Conservation (phyloP, 1,139 yeast species). For the Yarrowia galli region DNA sequence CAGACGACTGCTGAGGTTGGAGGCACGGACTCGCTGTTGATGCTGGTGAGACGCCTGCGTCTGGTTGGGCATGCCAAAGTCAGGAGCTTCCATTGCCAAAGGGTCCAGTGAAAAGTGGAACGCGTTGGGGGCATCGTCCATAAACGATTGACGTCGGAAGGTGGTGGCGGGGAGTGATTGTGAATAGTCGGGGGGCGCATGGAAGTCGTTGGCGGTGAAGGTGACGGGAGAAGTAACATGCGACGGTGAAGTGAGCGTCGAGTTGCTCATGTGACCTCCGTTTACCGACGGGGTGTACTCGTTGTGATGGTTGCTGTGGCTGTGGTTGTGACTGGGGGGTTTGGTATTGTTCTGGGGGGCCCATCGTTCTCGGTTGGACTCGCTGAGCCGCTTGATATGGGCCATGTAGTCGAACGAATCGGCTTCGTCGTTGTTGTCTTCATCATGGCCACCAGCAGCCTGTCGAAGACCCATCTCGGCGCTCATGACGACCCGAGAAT, state of each 20-base stretch:
- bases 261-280: slow-evolving; percentile 7
- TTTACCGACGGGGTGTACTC: neutral
- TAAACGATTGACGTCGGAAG: slow-evolving; percentile 21
- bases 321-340: neutral
- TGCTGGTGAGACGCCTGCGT: slow-evolving; percentile 39
- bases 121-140: slow-evolving; percentile 42
- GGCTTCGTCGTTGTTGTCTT: neutral
- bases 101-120: slow-evolving; percentile 50
- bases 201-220: slow-evolving; percentile 17
- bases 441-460: slow-evolving; percentile 16
- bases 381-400: slow-evolving; percentile 66
- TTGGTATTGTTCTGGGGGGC: slow-evolving; percentile 1
- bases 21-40: slow-evolving; percentile 12
- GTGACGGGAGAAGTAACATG: slow-evolving; percentile 22
- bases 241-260: slow-evolving; percentile 17
- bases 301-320: neutral
- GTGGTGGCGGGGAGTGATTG: slow-evolving; percentile 22
- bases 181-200: slow-evolving; percentile 15
- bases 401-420: slow-evolving; percentile 65
- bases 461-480: slow-evolving; percentile 4
- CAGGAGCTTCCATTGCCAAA: slow-evolving; percentile 50
- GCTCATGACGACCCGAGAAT: slow-evolving; percentile 9
- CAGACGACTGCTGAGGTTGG: slow-evolving; percentile 28
- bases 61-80: slow-evolving; percentile 41
- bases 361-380: slow-evolving; percentile 41